Base-by-base conservation (phyloP, 2,329 filamentous ascomycete genomes). In the Remersonia thermophila region DNA sequence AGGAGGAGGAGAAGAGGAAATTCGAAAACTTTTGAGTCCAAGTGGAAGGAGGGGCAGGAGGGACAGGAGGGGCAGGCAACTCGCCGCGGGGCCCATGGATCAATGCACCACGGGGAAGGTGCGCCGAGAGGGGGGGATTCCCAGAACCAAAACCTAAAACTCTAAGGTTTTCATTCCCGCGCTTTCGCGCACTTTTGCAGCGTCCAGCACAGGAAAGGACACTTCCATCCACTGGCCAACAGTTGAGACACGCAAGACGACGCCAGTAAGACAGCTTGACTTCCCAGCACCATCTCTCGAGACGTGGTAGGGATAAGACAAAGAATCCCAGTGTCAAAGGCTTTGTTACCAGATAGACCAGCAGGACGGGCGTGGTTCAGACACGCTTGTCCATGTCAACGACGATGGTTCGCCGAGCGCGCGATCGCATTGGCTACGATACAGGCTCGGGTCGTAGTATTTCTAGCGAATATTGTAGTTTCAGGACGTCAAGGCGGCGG, bases 261-360 rank as follows among this genome's bases (percentile, higher is more conserved):
- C 30, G 27, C 27, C 34, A 15, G 12, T 14, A 15, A 2, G 32
- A 23, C 28, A 34, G 13, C 15, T 33, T 30, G 13, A 15, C 36
- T 36, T 18, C 20, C 6, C 25, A n/a, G 15, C 30, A 36, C 39
- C 40, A 37, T 23, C 20, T n/a, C n/a, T n/a, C 20, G 20, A 23
- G 9, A 6, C 20, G 11, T 15, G 27, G n/a, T 17, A 12, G 17
- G 16, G 18, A 30, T 23, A 17, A 23, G 14, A 5, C 23, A 31
- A 30, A 32, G 31, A 33, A 10, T n/a, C n/a, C 5, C 35, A 36
- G 12, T 23, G 37, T 39, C 37, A 23, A 37, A 35, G 35, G 20
- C 18, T 28, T 33, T 31, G 36, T 42, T 42, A 42, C 40, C 40
- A 29, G 20, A 31, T 34, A 27, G 40, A 33, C 37, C 20, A 35